Evolutionary conservation across 2,329 filamentous ascomycete species (phyloP).

Genomic region (Geosmithia flava): DNA sequence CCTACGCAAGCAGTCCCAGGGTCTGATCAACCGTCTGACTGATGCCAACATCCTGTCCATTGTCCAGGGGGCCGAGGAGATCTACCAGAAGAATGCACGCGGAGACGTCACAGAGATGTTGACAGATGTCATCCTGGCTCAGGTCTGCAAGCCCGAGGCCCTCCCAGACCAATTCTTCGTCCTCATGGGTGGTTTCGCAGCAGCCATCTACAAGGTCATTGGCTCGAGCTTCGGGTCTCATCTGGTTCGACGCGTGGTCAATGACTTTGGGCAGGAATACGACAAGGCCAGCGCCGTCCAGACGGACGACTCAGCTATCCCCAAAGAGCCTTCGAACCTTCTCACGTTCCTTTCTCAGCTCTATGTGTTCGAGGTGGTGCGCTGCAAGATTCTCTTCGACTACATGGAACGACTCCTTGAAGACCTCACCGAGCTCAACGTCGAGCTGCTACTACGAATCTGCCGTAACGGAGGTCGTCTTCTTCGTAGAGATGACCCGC

Average conservation of each 20-base stretch:
- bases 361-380: conserved; percentile 85
- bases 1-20: conserved; percentile 71
- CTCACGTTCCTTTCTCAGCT: conserved; percentile 74
- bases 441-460: conserved; percentile 75
- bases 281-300: conserved; percentile 24
- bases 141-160: conserved; percentile 65
- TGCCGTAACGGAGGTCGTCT: conserved; percentile 74
- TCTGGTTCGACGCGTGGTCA: conserved; percentile 65
- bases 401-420: conserved; percentile 69
- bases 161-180: conserved; percentile 85
- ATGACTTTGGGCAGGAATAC: conserved; percentile 60
- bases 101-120: conserved; percentile 77
- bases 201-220: conserved; percentile 75
- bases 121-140: conserved; percentile 63
- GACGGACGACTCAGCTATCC: conserved; percentile 23
- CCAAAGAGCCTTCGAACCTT: conserved; percentile 49
- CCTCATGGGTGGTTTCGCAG: conserved; percentile 78
- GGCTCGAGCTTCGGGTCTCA: conserved; percentile 86
- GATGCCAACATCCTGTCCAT: conserved; percentile 84
- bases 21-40: conserved; percentile 83
- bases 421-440: conserved; percentile 71
- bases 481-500: conserved; percentile 78
- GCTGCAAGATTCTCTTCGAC: conserved; percentile 77
- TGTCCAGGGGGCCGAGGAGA: conserved; percentile 64
- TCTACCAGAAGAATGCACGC: conserved; percentile 77